Evolutionary conservation across 306 rosid genomes (phyloP), one percentile per base, ranked within the genome.

Genomic region (Gastrolobium villosum): DNA sequence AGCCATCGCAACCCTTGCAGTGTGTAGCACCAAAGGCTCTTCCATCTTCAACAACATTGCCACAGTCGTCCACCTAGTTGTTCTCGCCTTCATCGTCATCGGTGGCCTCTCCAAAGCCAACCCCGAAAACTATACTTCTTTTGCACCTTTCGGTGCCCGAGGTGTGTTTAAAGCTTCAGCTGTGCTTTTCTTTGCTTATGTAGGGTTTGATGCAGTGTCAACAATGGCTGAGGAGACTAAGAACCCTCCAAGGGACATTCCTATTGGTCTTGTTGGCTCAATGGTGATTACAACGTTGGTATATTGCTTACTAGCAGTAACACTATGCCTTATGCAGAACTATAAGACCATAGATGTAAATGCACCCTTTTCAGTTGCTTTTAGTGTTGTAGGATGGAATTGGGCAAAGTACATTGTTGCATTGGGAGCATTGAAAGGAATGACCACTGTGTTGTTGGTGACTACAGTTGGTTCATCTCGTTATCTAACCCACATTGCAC

Each of bases 321-420:
- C 96, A 4, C 84, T 93, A 0, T 93, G 98, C 65, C 86, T 93
- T 1, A 86, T 93, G 98, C 89, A 81, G 7, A 57, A 84, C 0
- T 85, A 71, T 32, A 1, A 2, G 0, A 0, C n/a, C 0, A 45
- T 93, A 0, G 82, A 93, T 4, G 10, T 2, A 2, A 10, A 90
- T 1, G 98, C 96, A 0, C 90, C 98, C 0, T 93, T 85, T 62
- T 86, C 96, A 0, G 84, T 82, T 2, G 98, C 98, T 0, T 93
- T 93, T 44, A 75, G 75, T 34, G 83, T 84, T 0, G 89, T 88
- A 0, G 98, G 98, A 2, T 71, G 75, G 90, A 60, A 78, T 3
- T 93, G 98, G 98, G 98, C 96, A 5, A 90, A 89, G 88, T 93
- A 93, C 53, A 9, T 93, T 1, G 98, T 93, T 0, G 94, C 96